Percentiles rank a stretch among this genome's conserved stretches.
Evolutionary conservation across 2,329 filamentous ascomycete species (phyloP).

Genomic region (Atkinsonella texensis): DNA sequence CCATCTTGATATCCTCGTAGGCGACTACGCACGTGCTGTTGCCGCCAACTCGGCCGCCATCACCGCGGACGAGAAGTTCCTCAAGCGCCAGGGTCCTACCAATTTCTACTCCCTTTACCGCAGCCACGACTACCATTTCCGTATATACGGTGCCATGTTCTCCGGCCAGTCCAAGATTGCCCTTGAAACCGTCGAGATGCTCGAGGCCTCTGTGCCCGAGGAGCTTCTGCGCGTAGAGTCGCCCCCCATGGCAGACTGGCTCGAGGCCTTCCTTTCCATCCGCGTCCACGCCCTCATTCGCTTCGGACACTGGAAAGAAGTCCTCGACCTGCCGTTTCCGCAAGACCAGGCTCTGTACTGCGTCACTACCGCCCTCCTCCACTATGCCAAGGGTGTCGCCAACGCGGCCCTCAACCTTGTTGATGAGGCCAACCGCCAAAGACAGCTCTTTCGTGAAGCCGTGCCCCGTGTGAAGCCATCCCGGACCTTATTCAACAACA

Average conservation of each 20-base stretch:
- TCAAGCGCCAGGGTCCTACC: slow-evolving; percentile 43
- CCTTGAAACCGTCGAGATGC: slow-evolving; percentile 43
- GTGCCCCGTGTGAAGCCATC: slow-evolving; percentile 39
- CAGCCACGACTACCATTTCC: slow-evolving; percentile 62
- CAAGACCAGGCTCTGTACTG: slow-evolving; percentile 50
- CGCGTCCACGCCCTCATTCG: slow-evolving; percentile 58
- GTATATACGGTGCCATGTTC: slow-evolving; percentile 69
- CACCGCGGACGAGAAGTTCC: slow-evolving; percentile 53
- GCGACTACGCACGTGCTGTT: slow-evolving; percentile 57
- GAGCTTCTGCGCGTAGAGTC: slow-evolving; percentile 50
- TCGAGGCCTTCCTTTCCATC: slow-evolving; percentile 59
- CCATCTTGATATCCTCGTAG: slow-evolving; percentile 62
- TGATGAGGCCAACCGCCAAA: slow-evolving; percentile 40
- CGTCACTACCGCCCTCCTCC: slow-evolving; percentile 53
- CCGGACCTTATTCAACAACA: slow-evolving; percentile 37
- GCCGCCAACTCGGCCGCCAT: slow-evolving; percentile 56
- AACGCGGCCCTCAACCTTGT: slow-evolving; percentile 45
- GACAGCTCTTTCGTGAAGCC: slow-evolving; percentile 37
- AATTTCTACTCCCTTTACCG: slow-evolving; percentile 73
- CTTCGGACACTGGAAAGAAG: slow-evolving; percentile 60
- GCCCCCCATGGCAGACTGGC: slow-evolving; percentile 68
- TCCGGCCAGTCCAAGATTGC: slow-evolving; percentile 52
- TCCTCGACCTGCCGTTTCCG: slow-evolving; percentile 45
- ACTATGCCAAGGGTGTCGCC: slow-evolving; percentile 59
- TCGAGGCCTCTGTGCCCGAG: slow-evolving; percentile 53